These are phyloP conservation scores for Lasiosphaeria ovina DNA, from an alignment of 495 filamentous ascomycete species.

Conservation along the genomic window DNA sequence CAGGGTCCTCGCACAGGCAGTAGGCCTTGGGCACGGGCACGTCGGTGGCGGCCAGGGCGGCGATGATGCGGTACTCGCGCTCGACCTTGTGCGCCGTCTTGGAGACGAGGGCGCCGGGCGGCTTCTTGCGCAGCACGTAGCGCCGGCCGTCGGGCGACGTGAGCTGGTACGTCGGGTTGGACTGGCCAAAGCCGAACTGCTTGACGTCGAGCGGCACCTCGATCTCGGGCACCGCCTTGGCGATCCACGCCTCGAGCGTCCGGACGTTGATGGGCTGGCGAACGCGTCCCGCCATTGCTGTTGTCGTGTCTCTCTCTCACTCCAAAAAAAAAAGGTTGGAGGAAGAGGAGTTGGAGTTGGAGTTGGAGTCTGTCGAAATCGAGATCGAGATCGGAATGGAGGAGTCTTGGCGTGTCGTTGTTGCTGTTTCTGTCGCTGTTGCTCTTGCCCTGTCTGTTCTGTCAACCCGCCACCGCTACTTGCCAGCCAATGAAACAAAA, in stretches of 20 bases:
- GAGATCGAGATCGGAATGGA: not conserved
- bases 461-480: slow-evolving; percentile 3
- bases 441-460: slow-evolving; percentile 7
- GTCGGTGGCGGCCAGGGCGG: slow-evolving; percentile 72
- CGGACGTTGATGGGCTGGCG: slow-evolving; percentile 82
- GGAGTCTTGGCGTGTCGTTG: slow-evolving; percentile 3
- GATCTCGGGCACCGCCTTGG: slow-evolving; percentile 72
- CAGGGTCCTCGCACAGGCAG: slow-evolving; percentile 78
- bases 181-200: slow-evolving; percentile 97
- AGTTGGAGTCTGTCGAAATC: too few species aligned
- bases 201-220: slow-evolving; percentile 78
- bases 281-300: slow-evolving; percentile 77
- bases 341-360: too few species aligned
- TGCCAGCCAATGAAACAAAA: slow-evolving; percentile 15
- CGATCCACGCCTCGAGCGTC: slow-evolving; percentile 75
- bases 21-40: slow-evolving; percentile 85
- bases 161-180: slow-evolving; percentile 92
- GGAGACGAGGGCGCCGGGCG: slow-evolving; percentile 84
- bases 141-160: slow-evolving; percentile 62
- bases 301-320: too few species aligned
- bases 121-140: slow-evolving; percentile 93
- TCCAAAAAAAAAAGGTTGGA: too few species aligned
- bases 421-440: slow-evolving; percentile 15
- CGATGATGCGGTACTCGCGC: slow-evolving; percentile 87
- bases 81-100: slow-evolving; percentile 95